Evolutionary conservation across 352 stramenopile genomes (phyloP).

Genomic region (Pythium plurisporium): DNA sequence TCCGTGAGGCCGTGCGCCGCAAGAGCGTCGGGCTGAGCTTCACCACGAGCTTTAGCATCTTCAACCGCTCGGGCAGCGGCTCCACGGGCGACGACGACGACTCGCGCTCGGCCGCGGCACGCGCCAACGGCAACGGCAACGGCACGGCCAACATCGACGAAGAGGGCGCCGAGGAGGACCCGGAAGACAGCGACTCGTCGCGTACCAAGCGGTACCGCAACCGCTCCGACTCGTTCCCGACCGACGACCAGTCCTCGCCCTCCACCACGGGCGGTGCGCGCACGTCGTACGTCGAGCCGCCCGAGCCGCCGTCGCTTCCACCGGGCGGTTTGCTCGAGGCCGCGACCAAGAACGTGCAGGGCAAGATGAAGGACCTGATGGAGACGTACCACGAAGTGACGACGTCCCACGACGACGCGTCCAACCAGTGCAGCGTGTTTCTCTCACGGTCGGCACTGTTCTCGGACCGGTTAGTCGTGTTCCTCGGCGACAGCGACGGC

Average conservation of each 20-base stretch:
- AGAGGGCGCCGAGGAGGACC: conserved; percentile 38
- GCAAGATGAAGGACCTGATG: conserved; percentile 60
- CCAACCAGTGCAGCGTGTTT: conserved; percentile 57
- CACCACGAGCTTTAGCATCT: conserved; percentile 57
- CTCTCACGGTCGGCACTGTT: conserved; percentile 53
- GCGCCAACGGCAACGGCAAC: background rate
- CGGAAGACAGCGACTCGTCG: conserved; percentile 37
- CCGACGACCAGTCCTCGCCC: conserved; percentile 33
- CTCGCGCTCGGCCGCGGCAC: background rate
- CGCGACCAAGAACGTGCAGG: conserved; percentile 65
- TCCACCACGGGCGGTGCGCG: conserved; percentile 25
- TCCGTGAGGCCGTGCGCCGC: conserved; percentile 56
- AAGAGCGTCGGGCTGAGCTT: conserved; percentile 66
- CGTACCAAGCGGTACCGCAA: conserved; percentile 29
- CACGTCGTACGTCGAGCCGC: conserved; percentile 53
- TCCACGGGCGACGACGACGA: conserved; percentile 14
- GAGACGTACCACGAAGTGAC: conserved; percentile 30
- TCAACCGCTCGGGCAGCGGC: conserved; percentile 27
- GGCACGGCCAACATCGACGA: conserved; percentile 17
- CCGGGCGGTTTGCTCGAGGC: conserved; percentile 55
- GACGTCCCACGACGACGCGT: conserved; percentile 53
- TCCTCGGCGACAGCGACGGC: conserved; percentile 60
- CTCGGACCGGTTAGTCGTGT: conserved; percentile 59
- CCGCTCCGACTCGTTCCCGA: conserved; percentile 32
- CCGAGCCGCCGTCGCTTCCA: conserved; percentile 45